Conservation (phyloP, 2,329 filamentous ascomycete genomes). For the Epicoccum nigrum region DNA sequence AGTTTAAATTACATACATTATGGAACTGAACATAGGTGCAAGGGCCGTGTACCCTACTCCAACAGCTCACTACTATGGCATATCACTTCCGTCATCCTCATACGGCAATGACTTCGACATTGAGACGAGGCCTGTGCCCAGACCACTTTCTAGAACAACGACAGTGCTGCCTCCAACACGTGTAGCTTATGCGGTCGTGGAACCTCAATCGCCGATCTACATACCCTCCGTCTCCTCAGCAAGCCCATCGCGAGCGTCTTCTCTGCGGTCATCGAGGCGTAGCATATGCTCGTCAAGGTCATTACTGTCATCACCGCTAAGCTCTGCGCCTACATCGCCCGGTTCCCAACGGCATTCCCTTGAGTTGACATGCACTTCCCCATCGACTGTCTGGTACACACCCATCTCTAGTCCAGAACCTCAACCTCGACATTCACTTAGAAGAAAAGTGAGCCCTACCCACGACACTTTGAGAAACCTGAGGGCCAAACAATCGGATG, state of each 20-base stretch:
- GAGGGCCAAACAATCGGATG: slow-evolving; percentile 43
- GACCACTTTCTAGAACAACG: slow-evolving; percentile 35
- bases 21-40: slow-evolving; percentile 4
- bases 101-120: slow-evolving; percentile 10
- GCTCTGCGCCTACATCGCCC: slow-evolving; percentile 12
- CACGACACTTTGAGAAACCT: slow-evolving; percentile 40
- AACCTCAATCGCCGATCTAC: slow-evolving; percentile 25
- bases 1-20: slow-evolving; percentile 5
- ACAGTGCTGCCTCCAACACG: slow-evolving; percentile 24
- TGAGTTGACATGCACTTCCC: slow-evolving; percentile 8
- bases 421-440: slow-evolving; percentile 18
- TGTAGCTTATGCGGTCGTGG: slow-evolving; percentile 29
- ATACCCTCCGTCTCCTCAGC: slow-evolving; percentile 15
- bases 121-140: slow-evolving; percentile 29
- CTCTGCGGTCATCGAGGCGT: slow-evolving; percentile 5
- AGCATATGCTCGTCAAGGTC: not conserved
- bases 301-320: not conserved
- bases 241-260: slow-evolving; percentile 2
- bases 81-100: slow-evolving; percentile 18
- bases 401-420: slow-evolving; percentile 17
- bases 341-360: slow-evolving; percentile 8
- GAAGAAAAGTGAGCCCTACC: slow-evolving; percentile 16
- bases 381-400: slow-evolving; percentile 10
- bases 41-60: slow-evolving; percentile 9
- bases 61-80: slow-evolving; percentile 19